phyloP scores from a whole-genome alignment of 1,284 basidiomycete genomes.

The Rhodotorula sp. region DNA sequence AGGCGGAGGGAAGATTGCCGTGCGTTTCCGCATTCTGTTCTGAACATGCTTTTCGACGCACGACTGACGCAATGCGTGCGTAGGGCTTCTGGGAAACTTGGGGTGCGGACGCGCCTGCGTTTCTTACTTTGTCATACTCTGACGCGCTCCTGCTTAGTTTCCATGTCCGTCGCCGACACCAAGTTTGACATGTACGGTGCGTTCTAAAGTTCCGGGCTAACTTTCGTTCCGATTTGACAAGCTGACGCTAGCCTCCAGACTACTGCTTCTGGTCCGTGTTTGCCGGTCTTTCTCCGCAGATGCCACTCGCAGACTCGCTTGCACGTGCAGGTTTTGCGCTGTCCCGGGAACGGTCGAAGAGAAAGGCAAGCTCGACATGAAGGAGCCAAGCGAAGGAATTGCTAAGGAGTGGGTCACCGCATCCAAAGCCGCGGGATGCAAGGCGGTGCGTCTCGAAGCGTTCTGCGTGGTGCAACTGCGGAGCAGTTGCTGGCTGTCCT shows the following conservation, averaged over 20 bases:
- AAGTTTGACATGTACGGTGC: background rate
- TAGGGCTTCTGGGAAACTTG: constrained; percentile 12
- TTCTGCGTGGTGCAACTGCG: too few relatives aligned
- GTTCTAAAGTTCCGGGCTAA: too few relatives aligned
- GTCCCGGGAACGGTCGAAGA: constrained; percentile 6
- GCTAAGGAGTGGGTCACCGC: constrained; percentile 13
- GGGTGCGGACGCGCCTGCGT: background rate
- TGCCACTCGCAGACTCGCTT: background rate
- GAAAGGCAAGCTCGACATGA: constrained; percentile 2
- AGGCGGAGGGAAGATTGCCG: too few relatives aligned
- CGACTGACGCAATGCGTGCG: background rate
- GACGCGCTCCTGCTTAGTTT: background rate
- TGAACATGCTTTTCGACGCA: too few relatives aligned
- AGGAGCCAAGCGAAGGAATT: constrained; percentile 4
- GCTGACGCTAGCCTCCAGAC: too few relatives aligned
- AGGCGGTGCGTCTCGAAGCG: background rate
- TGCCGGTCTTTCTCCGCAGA: background rate
- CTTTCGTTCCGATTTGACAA: too few relatives aligned
- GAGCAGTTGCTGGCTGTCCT: background rate
- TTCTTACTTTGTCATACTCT: background rate
- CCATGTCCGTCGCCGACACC: constrained; percentile 1
- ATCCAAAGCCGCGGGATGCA: constrained; percentile 4
- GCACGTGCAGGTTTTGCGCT: constrained; percentile 5
- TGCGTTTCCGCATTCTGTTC: too few relatives aligned
- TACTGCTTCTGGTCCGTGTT: background rate